Evolutionary conservation across 164 flowering plant species (phyloP).

Genomic region (Umbellularia californica): DNA sequence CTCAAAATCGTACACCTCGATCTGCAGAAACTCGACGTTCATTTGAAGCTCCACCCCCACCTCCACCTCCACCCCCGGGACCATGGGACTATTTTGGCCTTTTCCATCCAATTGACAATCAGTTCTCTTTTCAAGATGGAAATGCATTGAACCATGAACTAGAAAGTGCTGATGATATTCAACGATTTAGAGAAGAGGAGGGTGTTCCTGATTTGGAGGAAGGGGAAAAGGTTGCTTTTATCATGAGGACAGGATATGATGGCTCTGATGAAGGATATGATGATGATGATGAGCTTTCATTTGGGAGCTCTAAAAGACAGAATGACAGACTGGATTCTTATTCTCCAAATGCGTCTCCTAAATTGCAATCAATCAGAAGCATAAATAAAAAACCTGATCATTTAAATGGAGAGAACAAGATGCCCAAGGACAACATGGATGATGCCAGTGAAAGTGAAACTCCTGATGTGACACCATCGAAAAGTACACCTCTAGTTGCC

Average conservation of each 20-base stretch:
- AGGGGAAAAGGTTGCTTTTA: conserved; percentile 38
- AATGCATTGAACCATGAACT: conserved; percentile 27
- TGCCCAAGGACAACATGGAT: conserved; percentile 2
- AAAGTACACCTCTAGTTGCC: conserved; percentile 24
- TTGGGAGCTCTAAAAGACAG: conserved; percentile 61
- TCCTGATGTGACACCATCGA: conserved; percentile 49
- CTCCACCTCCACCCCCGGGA: conserved; percentile 29
- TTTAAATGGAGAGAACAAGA: conserved; percentile 9
- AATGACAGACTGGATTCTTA: conserved; percentile 34
- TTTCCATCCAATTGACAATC: conserved; percentile 48
- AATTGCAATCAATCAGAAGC: conserved; percentile 27
- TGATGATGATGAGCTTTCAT: conserved; percentile 46
- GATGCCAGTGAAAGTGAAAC: conserved; percentile 26
- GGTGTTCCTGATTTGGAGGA: conserved; percentile 60
- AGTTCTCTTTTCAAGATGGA: conserved; percentile 52
- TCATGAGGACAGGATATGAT: conserved; percentile 29
- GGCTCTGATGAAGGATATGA: conserved; percentile 83
- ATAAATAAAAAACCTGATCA: conserved; percentile 34
- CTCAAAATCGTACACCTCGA: conserved; percentile 37
- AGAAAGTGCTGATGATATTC: conserved; percentile 41
- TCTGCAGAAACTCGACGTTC: conserved; percentile 38
- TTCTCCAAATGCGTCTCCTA: conserved; percentile 25
- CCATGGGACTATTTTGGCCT: conserved; percentile 87
- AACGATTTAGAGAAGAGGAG: conserved; percentile 45
- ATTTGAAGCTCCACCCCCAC: conserved; percentile 32